Evolutionary conservation across 2,329 filamentous ascomycete genomes (phyloP).

Genomic region (Cladophialophora yegresii): DNA sequence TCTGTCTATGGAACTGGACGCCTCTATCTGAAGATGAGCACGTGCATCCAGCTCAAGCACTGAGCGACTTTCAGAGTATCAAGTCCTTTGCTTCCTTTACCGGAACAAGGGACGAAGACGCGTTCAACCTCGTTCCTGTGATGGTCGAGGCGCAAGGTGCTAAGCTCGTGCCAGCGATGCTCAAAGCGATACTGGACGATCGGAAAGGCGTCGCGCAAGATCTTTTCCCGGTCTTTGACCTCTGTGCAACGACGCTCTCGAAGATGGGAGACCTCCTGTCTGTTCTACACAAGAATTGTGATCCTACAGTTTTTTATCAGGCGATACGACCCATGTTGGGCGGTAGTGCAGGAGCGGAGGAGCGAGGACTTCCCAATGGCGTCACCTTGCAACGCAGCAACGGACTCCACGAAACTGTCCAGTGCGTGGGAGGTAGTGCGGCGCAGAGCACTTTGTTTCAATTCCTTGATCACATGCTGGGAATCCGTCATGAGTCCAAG

Average conservation of each 20-base stretch:
- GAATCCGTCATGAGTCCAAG: constrained; percentile 19
- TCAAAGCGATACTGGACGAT: constrained; percentile 9
- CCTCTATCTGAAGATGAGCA: not conserved
- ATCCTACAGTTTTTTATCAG: constrained; percentile 22
- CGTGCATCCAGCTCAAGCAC: not conserved
- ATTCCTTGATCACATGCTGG: constrained; percentile 25
- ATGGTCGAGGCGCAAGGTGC: constrained; percentile 17
- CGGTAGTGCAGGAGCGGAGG: constrained; percentile 14
- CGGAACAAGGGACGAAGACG: constrained; percentile 23
- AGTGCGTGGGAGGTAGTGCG: constrained; percentile 22
- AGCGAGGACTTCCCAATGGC: constrained; percentile 9
- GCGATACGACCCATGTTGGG: constrained; percentile 21
- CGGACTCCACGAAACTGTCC: constrained; percentile 1
- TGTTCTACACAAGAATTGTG: constrained; percentile 14
- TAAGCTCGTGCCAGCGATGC: constrained; percentile 9
- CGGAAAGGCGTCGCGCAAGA: constrained; percentile 1
- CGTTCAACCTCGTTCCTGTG: constrained; percentile 22
- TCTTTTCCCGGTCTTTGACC: constrained; percentile 12
- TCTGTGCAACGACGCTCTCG: constrained; percentile 13
- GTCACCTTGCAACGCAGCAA: constrained; percentile 10
- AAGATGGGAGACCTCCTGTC: constrained; percentile 14
- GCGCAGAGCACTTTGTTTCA: constrained; percentile 26
- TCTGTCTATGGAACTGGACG: constrained; percentile 23
- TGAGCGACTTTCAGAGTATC: constrained; percentile 14
- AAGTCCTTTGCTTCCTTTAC: constrained; percentile 20